Conservation (phyloP, 192 early-diverging fungal species). For the Rhizophagus sp. region DNA sequence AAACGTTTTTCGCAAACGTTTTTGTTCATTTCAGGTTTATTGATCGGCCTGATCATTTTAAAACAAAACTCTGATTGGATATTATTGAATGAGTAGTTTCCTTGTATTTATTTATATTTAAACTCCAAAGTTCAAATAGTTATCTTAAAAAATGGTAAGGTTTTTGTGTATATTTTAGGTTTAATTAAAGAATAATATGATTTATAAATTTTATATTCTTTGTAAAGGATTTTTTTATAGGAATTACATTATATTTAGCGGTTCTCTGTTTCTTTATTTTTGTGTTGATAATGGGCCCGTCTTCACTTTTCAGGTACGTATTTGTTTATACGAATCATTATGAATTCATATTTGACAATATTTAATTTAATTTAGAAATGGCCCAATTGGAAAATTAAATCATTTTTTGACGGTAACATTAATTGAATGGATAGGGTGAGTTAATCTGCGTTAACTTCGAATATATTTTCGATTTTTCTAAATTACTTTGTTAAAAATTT, state of each 20-base stretch:
- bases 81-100: no score
- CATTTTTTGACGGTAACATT: slow-evolving; percentile 2
- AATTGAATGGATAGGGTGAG: not conserved
- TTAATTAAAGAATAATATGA: no score
- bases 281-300: slow-evolving; percentile 19
- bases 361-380: slow-evolving; percentile 12
- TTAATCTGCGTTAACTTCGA: not conserved
- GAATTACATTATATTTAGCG: not conserved
- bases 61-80: no score
- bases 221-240: slow-evolving; percentile 9
- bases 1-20: no score
- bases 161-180: no score
- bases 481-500: not conserved
- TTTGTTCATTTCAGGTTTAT: no score
- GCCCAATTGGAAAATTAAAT: slow-evolving; percentile 16
- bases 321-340: no score
- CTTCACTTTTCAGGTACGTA: slow-evolving; percentile 13
- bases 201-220: not conserved
- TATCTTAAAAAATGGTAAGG: no score
- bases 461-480: not conserved
- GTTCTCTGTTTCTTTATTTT: slow-evolving; percentile 4
- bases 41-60: no score
- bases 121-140: no score
- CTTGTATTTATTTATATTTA: no score
- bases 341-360: not conserved